A percentile compares a stretch with the other conserved stretches of the same genome.
These are phyloP conservation scores for Microbotryum intermedium DNA, from an alignment of 1,284 basidiomycete species.

Conservation along the genomic window DNA sequence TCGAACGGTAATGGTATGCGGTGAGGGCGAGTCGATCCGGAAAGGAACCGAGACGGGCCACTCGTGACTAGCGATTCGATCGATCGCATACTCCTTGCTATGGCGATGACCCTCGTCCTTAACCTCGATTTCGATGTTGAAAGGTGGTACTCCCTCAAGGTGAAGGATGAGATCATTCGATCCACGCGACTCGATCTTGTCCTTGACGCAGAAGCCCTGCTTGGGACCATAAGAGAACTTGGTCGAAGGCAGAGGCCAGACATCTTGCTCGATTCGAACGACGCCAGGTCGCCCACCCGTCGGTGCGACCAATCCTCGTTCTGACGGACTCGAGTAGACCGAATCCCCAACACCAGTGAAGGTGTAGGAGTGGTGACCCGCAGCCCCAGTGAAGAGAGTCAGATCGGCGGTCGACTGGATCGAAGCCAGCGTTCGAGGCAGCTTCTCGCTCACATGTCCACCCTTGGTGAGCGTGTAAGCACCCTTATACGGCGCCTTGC, in stretches of 20 bases:
- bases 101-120: slow-evolving; percentile 63
- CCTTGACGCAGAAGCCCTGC: slow-evolving; percentile 66
- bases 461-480: slow-evolving; percentile 29
- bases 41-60: slow-evolving; percentile 75
- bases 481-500: slow-evolving; percentile 30
- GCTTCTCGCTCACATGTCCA: slow-evolving; percentile 9
- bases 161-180: slow-evolving; percentile 48
- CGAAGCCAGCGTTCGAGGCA: slow-evolving; percentile 6
- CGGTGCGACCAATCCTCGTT: slow-evolving; percentile 42
- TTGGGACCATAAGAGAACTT: slow-evolving; percentile 60
- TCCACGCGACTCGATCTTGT: slow-evolving; percentile 52
- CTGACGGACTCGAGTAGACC: slow-evolving; percentile 56
- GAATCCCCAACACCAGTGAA: slow-evolving; percentile 80
- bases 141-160: slow-evolving; percentile 77
- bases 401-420: slow-evolving; percentile 33
- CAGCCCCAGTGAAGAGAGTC: slow-evolving; percentile 58
- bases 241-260: slow-evolving; percentile 65
- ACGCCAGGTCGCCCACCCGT: slow-evolving; percentile 36
- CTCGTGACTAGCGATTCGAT: slow-evolving; percentile 49
- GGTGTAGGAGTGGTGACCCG: slow-evolving; percentile 79
- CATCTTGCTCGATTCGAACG: slow-evolving; percentile 66
- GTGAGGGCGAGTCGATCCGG: slow-evolving; percentile 63
- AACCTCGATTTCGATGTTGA: slow-evolving; percentile 65
- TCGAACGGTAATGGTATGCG: slow-evolving; percentile 69
- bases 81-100: slow-evolving; percentile 48